Base-by-base conservation (phyloP, 1,284 basidiomycete genomes). In the Stereum hirsutum region DNA sequence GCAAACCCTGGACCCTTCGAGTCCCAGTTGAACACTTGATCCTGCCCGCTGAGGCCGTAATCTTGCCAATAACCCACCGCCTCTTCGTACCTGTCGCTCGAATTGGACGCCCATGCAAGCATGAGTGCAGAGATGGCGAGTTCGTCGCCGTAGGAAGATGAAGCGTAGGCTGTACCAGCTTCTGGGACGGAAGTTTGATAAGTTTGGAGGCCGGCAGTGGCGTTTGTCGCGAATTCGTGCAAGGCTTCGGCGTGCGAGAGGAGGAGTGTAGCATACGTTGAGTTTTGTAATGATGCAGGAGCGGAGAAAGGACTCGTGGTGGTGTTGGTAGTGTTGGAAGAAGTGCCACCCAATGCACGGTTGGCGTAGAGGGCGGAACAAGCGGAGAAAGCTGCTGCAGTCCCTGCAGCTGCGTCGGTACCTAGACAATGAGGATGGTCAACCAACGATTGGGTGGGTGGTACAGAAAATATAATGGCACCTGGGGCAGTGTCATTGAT, bases 1-100 rank as follows among this genome's bases (percentile, higher is more conserved):
- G 81, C 75, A 0, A 89, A 57, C 1, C 82, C 89, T 3, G 89
- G 83, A 0, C 74, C 73, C 58, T 89, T 88, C 2, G 78, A 77
- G 57, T 94, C 91, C 92, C 93, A 96, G 57, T 94, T 93, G 65
- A 93, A 88, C 5, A 85, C 81, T 5, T 68, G 61, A 42, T 80
- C 64, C 33, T 70, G 64, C 1, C 68, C 66, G 4, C 64, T 61
- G 0, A 91, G 69, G 14, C 67, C 58, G 54, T 76, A 85, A 28
- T 77, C 63, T 4, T 64, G 55, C 58, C 84, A 92, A 54, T 75
- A 75, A 3, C 62, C 55, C 53, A 78, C 69, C 0, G 89, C 89
- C 46, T 89, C 74, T 17, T 71, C 57, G 54, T 81, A 87, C 44
- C 79, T 69, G 12, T 67, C 61, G 14, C 74, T 68, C 2, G 74